A percentile compares a stretch with the other conserved stretches of the same genome.
Conservation (phyloP, 805 yeast genomes). For the Starmerella vitae region DNA sequence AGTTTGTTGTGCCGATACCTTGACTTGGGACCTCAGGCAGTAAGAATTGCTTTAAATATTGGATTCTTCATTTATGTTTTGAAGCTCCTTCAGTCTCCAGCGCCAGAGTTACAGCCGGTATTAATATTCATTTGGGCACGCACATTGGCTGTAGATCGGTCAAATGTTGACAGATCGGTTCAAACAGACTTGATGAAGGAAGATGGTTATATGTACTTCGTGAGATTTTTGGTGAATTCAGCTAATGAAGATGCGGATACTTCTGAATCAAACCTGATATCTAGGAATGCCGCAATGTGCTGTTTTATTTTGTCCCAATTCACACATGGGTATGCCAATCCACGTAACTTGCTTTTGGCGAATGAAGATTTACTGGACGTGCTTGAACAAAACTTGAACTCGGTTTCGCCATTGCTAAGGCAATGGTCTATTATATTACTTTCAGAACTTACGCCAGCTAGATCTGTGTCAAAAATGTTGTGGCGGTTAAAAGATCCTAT, state of each 20-base stretch:
- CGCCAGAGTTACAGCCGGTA: slow-evolving; percentile 88
- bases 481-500: slow-evolving; percentile 69
- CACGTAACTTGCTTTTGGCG: slow-evolving; percentile 67
- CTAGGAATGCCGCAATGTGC: slow-evolving; percentile 68
- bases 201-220: slow-evolving; percentile 76
- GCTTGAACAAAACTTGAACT: slow-evolving; percentile 42
- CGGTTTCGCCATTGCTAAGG: slow-evolving; percentile 73
- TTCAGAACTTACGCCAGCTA: slow-evolving; percentile 10
- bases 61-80: slow-evolving; percentile 94
- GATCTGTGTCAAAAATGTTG: slow-evolving; percentile 33
- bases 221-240: slow-evolving; percentile 44
- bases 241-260: neutral
- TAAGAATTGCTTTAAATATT: slow-evolving; percentile 76
- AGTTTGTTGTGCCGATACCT: slow-evolving; percentile 70
- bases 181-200: slow-evolving; percentile 89
- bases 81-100: slow-evolving; percentile 82
- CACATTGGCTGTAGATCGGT: slow-evolving; percentile 77
- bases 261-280: neutral
- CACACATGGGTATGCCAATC: slow-evolving; percentile 63
- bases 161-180: slow-evolving; percentile 47
- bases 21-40: slow-evolving; percentile 97
- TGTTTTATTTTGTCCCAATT: slow-evolving; percentile 79
- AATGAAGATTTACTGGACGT: slow-evolving; percentile 51
- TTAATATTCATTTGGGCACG: slow-evolving; percentile 95
- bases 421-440: slow-evolving; percentile 71